Evolutionary conservation across 2,329 filamentous ascomycete species (phyloP).

Genomic region (Nectriaceae sp.): DNA sequence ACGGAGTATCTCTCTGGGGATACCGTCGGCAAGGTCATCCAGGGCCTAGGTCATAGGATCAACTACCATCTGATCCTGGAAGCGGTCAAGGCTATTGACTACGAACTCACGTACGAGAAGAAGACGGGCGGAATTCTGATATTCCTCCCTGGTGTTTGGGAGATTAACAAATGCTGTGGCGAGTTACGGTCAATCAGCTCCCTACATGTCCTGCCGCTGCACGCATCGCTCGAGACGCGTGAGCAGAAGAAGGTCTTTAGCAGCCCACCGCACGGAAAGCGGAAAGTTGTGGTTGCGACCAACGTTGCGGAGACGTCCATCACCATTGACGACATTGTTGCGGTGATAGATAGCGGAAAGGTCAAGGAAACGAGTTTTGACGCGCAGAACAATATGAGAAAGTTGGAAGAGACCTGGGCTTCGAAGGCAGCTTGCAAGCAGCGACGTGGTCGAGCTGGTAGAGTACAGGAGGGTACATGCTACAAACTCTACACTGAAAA

Average conservation of each 20-base stretch:
- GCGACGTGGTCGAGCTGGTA: conserved; percentile 86
- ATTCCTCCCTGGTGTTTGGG: conserved; percentile 87
- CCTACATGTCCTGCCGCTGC: conserved; percentile 81
- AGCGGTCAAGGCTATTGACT: conserved; percentile 80
- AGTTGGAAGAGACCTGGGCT: conserved; percentile 92
- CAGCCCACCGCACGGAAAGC: conserved; percentile 72
- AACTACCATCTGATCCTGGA: conserved; percentile 87
- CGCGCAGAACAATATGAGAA: conserved; percentile 88
- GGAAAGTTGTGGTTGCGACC: conserved; percentile 92
- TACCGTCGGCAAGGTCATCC: conserved; percentile 69
- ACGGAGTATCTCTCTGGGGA: conserved; percentile 49
- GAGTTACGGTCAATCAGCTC: conserved; percentile 62
- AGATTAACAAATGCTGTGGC: conserved; percentile 82
- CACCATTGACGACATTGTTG: conserved; percentile 96
- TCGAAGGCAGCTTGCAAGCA: conserved; percentile 94
- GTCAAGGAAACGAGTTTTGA: conserved; percentile 98
- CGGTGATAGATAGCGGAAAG: conserved; percentile 90
- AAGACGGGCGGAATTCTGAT: conserved; percentile 85
- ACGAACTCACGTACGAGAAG: conserved; percentile 65
- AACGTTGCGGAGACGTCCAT: conserved; percentile 99
- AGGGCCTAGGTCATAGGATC: conserved; percentile 77
- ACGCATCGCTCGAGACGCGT: conserved; percentile 84
- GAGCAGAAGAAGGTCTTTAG: conserved; percentile 90
- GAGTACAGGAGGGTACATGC: conserved; percentile 87
- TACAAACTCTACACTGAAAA: conserved; percentile 94